Evolutionary conservation across 2,329 filamentous ascomycete species (phyloP).

Genomic region (Mariannaea elegans): DNA sequence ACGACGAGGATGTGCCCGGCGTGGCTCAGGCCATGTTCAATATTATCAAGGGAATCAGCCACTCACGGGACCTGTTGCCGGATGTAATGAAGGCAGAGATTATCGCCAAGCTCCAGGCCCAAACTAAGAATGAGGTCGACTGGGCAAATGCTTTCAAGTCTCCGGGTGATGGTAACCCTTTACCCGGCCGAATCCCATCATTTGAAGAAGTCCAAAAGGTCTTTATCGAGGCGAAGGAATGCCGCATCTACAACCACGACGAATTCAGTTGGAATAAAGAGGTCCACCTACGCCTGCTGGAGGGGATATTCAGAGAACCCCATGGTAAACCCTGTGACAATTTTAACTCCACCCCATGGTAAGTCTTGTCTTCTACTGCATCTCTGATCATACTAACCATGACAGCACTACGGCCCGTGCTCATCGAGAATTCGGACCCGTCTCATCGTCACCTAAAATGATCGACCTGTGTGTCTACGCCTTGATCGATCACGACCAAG

Average conservation of each 20-base stretch:
- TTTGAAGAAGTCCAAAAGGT: neutral
- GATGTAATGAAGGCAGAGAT: neutral
- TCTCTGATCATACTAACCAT: neutral
- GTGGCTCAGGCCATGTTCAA: neutral
- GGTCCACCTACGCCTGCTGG: constrained; percentile 8
- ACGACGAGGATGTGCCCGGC: neutral
- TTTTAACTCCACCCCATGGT: constrained; percentile 13
- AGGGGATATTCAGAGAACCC: neutral
- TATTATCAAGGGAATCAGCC: neutral
- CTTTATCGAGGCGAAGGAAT: neutral
- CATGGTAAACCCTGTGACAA: neutral
- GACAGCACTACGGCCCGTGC: neutral
- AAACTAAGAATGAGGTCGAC: neutral
- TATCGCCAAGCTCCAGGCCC: neutral
- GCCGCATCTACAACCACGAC: constrained; percentile 1
- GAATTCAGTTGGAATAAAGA: neutral
- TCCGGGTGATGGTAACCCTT: neutral
- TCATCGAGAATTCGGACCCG: neutral
- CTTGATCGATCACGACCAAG: neutral
- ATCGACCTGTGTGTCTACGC: neutral
- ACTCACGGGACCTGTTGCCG: neutral
- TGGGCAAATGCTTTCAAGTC: neutral
- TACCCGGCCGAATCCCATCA: constrained; percentile 6
- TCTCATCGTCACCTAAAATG: neutral
- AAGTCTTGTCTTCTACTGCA: neutral